Evolutionary conservation across 495 filamentous ascomycete genomes (phyloP), one percentile per base, ranked within the genome.

Genomic region (Chaetomium tenue): DNA sequence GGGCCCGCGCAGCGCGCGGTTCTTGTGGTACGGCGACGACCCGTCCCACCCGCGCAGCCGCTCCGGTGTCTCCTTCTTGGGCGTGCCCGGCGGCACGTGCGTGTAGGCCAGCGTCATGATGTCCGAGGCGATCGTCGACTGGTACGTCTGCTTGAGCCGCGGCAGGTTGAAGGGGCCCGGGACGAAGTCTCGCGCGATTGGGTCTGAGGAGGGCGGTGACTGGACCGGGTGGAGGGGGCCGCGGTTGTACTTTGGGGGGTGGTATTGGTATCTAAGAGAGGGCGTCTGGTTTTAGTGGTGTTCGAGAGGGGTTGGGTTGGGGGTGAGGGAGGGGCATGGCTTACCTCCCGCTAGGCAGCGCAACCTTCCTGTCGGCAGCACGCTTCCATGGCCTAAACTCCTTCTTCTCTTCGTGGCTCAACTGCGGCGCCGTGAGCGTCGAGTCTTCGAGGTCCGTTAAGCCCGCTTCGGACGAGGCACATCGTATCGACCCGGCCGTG

Each of bases 201-300:
- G 93, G 68, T 92, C 88, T 42, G 94, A 94, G 51, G 88, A 82
- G 13, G 86, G 83, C 5, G 91, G 94, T 18, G 90, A 88, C 76
- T 95, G 90, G 72, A 96, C 86, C 50, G 94, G 95, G 72, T 97
- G 92, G 44, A 98, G 83, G 54, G 93, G 92, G 60, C 94, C 94
- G 74, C 94, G 89, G 76, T 96, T 85, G 83, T 90, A 98, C 76
- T 93, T 91, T 47, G 95, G 95, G 47, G 94, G 86, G 51, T 90
- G 90, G 77, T 88, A 97, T 78, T 92, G 89, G 78, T 97, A 98
- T 82, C 92, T 96, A 5, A 33, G 57, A 23, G 22, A 48, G 2
- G 47, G 20, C 6, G 47, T 46, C 16, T 18, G 15, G 15, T 28
- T 28, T 37, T 13, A 48, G 40, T 26, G 11, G 39, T 46, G 30